phyloP scores from a whole-genome alignment of 305 asterid species.

The Fraxinus xanthoxyloides region DNA sequence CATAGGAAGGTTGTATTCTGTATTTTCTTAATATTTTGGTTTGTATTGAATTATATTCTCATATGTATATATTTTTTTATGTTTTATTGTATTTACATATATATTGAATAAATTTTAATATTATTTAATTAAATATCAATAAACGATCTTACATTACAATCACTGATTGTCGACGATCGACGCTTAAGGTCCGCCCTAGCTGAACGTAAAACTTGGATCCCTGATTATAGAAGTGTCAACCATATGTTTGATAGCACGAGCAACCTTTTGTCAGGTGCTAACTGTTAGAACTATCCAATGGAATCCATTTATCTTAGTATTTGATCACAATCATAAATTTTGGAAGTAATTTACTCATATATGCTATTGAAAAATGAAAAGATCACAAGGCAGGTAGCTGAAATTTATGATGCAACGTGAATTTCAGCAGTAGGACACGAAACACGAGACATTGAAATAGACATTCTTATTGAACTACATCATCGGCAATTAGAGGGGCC shows the following conservation, averaged over 20 bases:
- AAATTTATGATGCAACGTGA: neutral
- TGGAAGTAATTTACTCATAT: neutral
- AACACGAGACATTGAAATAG: neutral
- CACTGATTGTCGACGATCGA: no score
- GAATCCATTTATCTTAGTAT: neutral
- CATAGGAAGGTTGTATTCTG: no score
- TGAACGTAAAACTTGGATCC: no score
- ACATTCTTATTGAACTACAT: neutral
- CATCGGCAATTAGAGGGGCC: neutral
- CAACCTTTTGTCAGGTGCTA: neutral
- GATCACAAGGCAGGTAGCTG: neutral
- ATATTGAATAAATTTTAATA: no score
- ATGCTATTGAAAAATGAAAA: neutral
- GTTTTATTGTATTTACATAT: no score
- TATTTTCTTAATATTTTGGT: no score
- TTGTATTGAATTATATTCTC: no score
- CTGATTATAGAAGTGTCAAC: neutral
- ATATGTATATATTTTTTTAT: no score
- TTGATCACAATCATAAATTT: neutral
- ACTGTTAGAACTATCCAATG: neutral
- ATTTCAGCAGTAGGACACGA: neutral
- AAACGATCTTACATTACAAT: no score
- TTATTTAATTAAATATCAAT: no score
- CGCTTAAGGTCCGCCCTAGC: no score
- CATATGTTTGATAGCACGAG: neutral